These are phyloP conservation scores for Suillus occidentalis DNA, from an alignment of 768 basidiomycete species.

Conservation along the genomic window DNA sequence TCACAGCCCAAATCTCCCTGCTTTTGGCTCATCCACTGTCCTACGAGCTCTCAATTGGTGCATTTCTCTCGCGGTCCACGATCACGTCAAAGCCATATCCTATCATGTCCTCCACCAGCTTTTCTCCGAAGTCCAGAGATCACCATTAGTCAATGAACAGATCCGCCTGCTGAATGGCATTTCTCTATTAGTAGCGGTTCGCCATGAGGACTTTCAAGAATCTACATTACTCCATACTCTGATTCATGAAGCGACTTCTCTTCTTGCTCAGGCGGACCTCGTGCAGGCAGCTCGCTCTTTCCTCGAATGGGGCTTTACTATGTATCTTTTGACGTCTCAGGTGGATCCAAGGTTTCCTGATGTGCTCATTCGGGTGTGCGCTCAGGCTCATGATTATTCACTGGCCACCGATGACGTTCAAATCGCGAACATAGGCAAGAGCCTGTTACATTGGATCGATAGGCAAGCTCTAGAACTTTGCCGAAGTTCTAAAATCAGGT, in stretches of 20 bases:
- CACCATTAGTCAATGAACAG: slow-evolving; percentile 83
- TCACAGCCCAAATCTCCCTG: slow-evolving; percentile 69
- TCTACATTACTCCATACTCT: slow-evolving; percentile 64
- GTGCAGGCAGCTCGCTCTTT: slow-evolving; percentile 70
- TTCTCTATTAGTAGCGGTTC: slow-evolving; percentile 70
- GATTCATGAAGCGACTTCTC: slow-evolving; percentile 61
- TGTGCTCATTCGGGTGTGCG: slow-evolving; percentile 67
- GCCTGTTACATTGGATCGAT: slow-evolving; percentile 67
- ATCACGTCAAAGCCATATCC: slow-evolving; percentile 54
- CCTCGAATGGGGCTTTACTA: slow-evolving; percentile 70
- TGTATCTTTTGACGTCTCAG: slow-evolving; percentile 42
- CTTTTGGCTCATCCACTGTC: slow-evolving; percentile 48
- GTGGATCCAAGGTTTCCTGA: slow-evolving; percentile 60
- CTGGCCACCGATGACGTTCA: slow-evolving; percentile 29
- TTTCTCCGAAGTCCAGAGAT: slow-evolving; percentile 61
- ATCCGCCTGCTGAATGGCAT: slow-evolving; percentile 71
- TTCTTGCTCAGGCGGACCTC: slow-evolving; percentile 70
- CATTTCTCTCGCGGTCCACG: slow-evolving; percentile 37
- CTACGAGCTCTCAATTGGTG: slow-evolving; percentile 66
- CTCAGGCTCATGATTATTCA: slow-evolving; percentile 56
- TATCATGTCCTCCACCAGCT: slow-evolving; percentile 80
- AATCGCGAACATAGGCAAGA: slow-evolving; percentile 39
- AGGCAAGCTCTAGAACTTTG: slow-evolving; percentile 45
- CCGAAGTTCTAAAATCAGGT: slow-evolving; percentile 35
- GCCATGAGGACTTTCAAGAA: slow-evolving; percentile 54